Base-by-base conservation (phyloP, 73 alveolate species). In the Strombidium stylifer region DNA sequence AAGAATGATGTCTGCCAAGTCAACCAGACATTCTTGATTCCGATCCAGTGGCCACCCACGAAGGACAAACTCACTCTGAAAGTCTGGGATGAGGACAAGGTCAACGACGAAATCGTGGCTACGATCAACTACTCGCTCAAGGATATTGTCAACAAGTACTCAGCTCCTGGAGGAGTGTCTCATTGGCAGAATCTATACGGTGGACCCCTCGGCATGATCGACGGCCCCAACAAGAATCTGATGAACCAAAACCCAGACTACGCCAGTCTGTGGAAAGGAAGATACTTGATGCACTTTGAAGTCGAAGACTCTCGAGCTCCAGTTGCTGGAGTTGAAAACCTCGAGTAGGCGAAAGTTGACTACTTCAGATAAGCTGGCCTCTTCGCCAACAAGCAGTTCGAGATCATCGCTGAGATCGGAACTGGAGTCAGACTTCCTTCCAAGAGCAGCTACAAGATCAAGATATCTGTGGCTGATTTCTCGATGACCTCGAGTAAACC, bases 221-320 rank as follows among this genome's bases (percentile, higher is more conserved):
- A 70, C 57, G 85, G 87, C 12, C 69, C 57, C 14, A 80, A 68
- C 41, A 85, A 92, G 30, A 70, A 64, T 51, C 67, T 52, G 67
- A 92, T 92, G 98, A 92, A 92, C 68, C 74, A 55, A 19, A 64
- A 76, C 66, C 96, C 96, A 34, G 96, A 88, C 81, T 24, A 66
- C 18, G 98, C 96, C 39, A 80, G 94, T 0, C 40, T 84, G 44
- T 92, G 98, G 98, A 92, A 85, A 60, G 98, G 98, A 59, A 70
- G 98, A 71, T 51, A 84, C 53, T 68, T 87, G 42, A 73, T 91
- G 86, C 86, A 87, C 36, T 78, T 91, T 20, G 51, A 39, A n/a
- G 73, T 69, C 26, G 46, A 28, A 50, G 87, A 84, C 24, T 40
- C 84, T 31, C 78, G 71, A 42, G 80, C 85, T 46, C 96, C 98